Base-by-base conservation (phyloP, 257 asterid species). In the Nicotiana benthamiana region DNA sequence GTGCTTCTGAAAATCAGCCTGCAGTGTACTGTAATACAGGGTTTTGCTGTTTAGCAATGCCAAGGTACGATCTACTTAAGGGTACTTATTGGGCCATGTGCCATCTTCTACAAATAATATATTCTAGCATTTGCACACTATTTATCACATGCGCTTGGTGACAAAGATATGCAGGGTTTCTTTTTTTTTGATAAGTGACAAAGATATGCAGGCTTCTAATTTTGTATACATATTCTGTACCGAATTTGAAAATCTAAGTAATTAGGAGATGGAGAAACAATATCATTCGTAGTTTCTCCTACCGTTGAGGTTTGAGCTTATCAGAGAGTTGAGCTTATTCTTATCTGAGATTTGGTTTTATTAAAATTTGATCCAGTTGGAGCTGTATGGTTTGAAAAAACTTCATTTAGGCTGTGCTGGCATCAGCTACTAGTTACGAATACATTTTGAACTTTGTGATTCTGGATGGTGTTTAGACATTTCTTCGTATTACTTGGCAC, bases 381-480 rank as follows among this genome's bases (percentile, higher is more conserved):
- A 51, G 78, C 78, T 72, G 77, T 72, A 10, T 40, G 32, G 6
- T 68, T 68, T 20, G 76, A 68, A 68, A 67, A 68, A 68, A 8
- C 2, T 66, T 68, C 54, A 68, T 17, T 68, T 36, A 2, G 30
- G 30, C 56, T n/a, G 30, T n/a, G 54, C 30, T n/a, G 75, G 75
- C 54, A 36, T 36, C 75, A 36, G 54, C 76, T 36, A n/a, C 11
- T 13, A 40, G n/a, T 68, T 36, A 36, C 6, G 76, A 10, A 36
- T 36, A 56, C 32, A 36, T 68, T 67, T 36, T 68, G 76, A 68
- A 68, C 76, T 68, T 68, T 36, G 75, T 66, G 76, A 36, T 68
- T 68, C 76, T 68, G 54, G 76, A 36, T 68, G 18, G 30, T 68
- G 22, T 68, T 68, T 68, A 68, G 56, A 6, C 34, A 64, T 27